A percentile compares a stretch with the other conserved stretches of the same genome.
These are phyloP conservation scores for Hypoxylon sp. DNA, from an alignment of 2,329 filamentous ascomycete species.

Conservation along the genomic window DNA sequence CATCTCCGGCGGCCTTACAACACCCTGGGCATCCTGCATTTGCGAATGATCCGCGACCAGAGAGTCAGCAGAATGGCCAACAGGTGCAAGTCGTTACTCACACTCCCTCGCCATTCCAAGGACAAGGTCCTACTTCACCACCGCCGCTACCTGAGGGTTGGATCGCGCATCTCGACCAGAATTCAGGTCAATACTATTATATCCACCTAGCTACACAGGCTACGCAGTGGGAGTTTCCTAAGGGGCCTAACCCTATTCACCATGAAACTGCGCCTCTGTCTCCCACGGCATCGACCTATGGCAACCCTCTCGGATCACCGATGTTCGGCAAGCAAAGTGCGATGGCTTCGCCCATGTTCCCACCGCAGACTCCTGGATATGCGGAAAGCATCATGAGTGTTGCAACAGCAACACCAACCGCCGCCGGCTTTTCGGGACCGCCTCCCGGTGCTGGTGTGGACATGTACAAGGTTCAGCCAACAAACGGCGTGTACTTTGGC, in stretches of 20 bases:
- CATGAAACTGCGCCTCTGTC: constrained; percentile 87
- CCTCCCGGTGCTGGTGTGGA: constrained; percentile 90
- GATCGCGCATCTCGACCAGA: constrained; percentile 96
- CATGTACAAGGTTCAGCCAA: constrained; percentile 92
- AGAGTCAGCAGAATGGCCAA: constrained; percentile 62
- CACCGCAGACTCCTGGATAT: constrained; percentile 86
- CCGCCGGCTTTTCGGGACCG: constrained; percentile 89
- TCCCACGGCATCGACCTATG: constrained; percentile 81
- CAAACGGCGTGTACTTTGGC: constrained; percentile 97
- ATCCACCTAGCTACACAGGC: constrained; percentile 96
- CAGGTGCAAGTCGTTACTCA: constrained; percentile 57
- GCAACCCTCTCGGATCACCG: constrained; percentile 78
- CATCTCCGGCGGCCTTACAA: constrained; percentile 65
- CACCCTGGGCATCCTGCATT: constrained; percentile 86
- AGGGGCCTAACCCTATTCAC: constrained; percentile 90
- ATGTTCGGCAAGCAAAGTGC: constrained; percentile 75
- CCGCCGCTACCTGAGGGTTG: constrained; percentile 96
- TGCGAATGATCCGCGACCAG: constrained; percentile 80
- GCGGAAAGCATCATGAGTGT: constrained; percentile 88
- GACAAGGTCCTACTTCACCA: constrained; percentile 78
- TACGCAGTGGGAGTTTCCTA: constrained; percentile 99
- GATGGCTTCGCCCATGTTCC: constrained; percentile 83
- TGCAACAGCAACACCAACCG: constrained; percentile 77
- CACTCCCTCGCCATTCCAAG: constrained; percentile 61
- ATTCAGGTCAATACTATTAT: constrained; percentile 98